phyloP scores from a whole-genome alignment of 2,329 filamentous ascomycete genomes.

The Hypoxylon sp. region DNA sequence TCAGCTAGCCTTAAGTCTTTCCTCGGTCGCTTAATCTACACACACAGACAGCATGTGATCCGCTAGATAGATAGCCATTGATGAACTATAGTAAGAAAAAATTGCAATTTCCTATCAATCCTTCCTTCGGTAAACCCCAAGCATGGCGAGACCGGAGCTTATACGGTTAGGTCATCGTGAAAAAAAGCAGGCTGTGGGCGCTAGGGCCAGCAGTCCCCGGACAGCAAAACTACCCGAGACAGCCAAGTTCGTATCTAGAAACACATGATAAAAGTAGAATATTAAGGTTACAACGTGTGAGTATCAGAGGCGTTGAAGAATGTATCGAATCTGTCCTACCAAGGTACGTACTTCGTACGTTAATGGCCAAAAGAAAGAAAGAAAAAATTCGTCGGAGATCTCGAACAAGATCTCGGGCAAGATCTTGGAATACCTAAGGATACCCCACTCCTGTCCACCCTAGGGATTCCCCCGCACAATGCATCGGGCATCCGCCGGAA shows the following conservation, averaged over 20 bases:
- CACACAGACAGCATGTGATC: not conserved
- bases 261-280: not conserved
- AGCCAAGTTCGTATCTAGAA: not conserved
- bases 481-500: slow-evolving; percentile 20
- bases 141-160: not conserved
- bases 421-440: not conserved
- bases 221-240: not conserved
- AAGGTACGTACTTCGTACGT: not conserved
- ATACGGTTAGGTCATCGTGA: not conserved
- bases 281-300: not conserved
- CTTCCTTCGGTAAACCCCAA: no score
- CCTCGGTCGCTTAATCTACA: slow-evolving; percentile 8
- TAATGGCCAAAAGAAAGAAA: not conserved
- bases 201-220: not conserved
- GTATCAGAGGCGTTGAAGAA: not conserved
- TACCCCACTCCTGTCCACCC: slow-evolving; percentile 25
- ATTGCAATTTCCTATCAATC: not conserved
- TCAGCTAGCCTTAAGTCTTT: slow-evolving; percentile 21
- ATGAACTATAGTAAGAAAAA: not conserved
- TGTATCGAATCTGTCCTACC: not conserved
- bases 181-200: not conserved
- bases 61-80: not conserved
- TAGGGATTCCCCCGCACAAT: slow-evolving; percentile 25
- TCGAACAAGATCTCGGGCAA: slow-evolving; percentile 6
- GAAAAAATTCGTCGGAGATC: not conserved